Conservation (phyloP, 441 rosid species). For the Raphanus hybrid region DNA sequence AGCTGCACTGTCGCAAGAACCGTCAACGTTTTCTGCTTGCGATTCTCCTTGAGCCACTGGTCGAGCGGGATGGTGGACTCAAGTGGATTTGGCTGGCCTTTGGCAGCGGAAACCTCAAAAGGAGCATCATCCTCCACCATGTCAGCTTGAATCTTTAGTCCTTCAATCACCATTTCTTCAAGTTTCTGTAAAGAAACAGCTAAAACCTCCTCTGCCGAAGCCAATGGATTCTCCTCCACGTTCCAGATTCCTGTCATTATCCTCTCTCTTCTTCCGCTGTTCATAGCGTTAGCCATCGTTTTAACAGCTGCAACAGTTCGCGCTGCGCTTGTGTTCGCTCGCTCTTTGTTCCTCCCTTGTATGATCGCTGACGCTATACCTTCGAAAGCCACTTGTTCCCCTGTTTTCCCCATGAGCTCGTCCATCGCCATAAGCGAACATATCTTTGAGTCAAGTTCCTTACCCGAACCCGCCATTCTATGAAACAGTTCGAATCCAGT, state of each 20-base stretch:
- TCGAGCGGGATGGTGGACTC: constrained; percentile 67
- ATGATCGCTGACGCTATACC: constrained; percentile 94
- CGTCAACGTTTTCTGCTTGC: constrained; percentile 44
- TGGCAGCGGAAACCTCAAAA: constrained; percentile 61
- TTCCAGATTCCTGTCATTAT: constrained; percentile 85
- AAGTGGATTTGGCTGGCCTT: constrained; percentile 50
- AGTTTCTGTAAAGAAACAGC: constrained; percentile 78
- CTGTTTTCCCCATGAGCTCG: constrained; percentile 86
- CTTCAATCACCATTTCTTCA: constrained; percentile 79
- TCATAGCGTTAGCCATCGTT: constrained; percentile 69
- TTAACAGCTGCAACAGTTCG: constrained; percentile 79
- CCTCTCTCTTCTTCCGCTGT: constrained; percentile 76
- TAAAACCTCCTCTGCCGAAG: constrained; percentile 66
- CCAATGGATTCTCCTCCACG: constrained; percentile 60
- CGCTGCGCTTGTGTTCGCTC: constrained; percentile 88
- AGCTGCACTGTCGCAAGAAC: constrained; percentile 66
- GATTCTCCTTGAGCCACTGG: constrained; percentile 63
- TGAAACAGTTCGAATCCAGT: constrained; percentile 78
- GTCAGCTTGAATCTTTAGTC: constrained; percentile 84
- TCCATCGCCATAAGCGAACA: constrained; percentile 70
- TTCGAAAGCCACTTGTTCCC: constrained; percentile 94
- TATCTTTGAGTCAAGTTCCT: constrained; percentile 67
- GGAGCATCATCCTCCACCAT: constrained; percentile 83
- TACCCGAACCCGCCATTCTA: constrained; percentile 64
- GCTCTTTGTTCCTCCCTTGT: constrained; percentile 89